Evolutionary conservation across 257 asterid genomes (phyloP).

Genomic region (Forsythia suspensa): DNA sequence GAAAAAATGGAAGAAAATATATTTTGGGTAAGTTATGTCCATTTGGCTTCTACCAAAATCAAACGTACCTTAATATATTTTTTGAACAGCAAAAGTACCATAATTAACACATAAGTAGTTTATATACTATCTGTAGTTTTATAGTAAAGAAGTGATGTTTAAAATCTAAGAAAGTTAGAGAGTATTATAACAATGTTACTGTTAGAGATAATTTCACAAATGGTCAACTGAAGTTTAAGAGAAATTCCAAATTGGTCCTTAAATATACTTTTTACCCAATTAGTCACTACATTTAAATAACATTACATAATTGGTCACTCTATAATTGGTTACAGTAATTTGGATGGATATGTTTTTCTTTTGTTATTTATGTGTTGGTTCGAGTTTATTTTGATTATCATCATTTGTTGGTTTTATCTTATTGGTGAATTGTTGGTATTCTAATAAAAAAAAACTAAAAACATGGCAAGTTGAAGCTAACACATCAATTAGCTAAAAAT

Average conservation of each 20-base stretch:
- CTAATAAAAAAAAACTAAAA: not conserved
- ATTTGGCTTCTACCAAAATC: not conserved
- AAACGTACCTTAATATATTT: not conserved
- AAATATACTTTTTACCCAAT: not conserved
- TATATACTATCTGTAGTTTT: not conserved
- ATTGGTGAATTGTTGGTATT: not conserved
- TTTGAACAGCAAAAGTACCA: no score
- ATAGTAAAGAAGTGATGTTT: not conserved
- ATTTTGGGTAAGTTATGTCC: not conserved
- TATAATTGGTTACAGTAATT: slow-evolving; percentile 43
- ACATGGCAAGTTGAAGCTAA: not conserved
- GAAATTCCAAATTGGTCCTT: not conserved
- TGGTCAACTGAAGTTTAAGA: not conserved
- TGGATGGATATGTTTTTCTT: slow-evolving; percentile 23
- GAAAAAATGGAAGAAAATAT: not conserved
- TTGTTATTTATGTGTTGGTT: slow-evolving; percentile 15
- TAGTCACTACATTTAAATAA: not conserved
- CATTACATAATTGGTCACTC: not conserved
- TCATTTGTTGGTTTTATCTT: not conserved
- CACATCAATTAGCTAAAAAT: not conserved
- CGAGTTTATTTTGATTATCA: not conserved
- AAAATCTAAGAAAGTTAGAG: not conserved
- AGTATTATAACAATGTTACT: not conserved
- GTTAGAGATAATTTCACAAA: not conserved
- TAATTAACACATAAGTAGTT: not conserved